Evolutionary conservation across 108 stramenopile genomes (phyloP), one percentile per base, ranked within the genome.

Genomic region (Cyclotella kingstonii): DNA sequence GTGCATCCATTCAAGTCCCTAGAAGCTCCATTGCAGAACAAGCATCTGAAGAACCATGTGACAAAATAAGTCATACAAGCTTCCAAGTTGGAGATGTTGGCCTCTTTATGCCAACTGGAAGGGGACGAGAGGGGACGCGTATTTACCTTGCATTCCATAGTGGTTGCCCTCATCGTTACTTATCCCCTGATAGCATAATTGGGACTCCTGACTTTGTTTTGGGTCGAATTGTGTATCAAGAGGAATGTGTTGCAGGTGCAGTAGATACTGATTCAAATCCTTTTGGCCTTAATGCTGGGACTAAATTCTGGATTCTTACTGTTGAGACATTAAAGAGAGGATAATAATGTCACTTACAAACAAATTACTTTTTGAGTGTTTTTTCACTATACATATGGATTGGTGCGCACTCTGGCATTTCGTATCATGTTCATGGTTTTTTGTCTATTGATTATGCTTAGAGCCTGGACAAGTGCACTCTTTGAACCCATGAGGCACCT

Each of bases 61-160:
- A 91, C 64, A 91, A 88, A 57, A 91, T 91, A 51, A 87, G 85
- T 48, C 90, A 91, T 54, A 81, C 84, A 17, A 88, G 85, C 63
- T 88, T 91, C 68, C 50, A 62, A 8, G 72, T 91, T 68, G 90
- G 90, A 19, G 86, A 91, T 60, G 79, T 91, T 18, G 90, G 81
- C 36, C 73, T 91, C 22, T 91, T 91, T 33, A 91, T 91, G 90
- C 90, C 86, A 17, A 87, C 90, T 15, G 86, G 86, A 36, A 70
- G 81, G 31, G 83, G 84, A 18, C 60, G 72, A 30, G 86, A 82
- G 21, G 84, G 84, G 18, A 87, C 83, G 40, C 71, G 83, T 15
- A 84, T 81, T 18, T 91, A 88, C 52, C 73, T 91, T 35, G 90
- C 90, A 6, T 91, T 91, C 41, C 90, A 91, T 45, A 86, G 83